Evolutionary conservation across 2,329 filamentous ascomycete species (phyloP), one percentile per base, ranked within the genome.

Genomic region (Claviceps paspali): DNA sequence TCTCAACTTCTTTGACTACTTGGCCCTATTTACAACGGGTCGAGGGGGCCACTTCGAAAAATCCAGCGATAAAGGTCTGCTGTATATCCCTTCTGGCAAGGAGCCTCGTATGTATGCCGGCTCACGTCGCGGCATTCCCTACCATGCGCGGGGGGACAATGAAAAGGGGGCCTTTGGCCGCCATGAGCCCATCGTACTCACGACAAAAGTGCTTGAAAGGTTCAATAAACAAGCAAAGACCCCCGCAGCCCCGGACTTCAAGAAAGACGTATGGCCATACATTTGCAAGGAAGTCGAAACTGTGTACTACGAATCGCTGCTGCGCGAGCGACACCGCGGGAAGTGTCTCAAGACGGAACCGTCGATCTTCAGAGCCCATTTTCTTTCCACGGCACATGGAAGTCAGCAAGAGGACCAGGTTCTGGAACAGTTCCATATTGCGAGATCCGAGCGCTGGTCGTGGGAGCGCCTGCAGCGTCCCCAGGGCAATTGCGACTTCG

Each of bases 1-100:
- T 5, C 38, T 40, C 11, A 40, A 40, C 29, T 40, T 40, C 14
- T 40, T 40, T 17, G 38, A 40, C 26, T 36, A 40, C 35, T n/a
- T 40, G 11, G 12, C 38, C 3, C 8, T 40, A 9, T 21, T 40
- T 2, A 40, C 38, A 5, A 37, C 24, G 8, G 38, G 38, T 1
- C 35, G 38, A 8, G 38, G 38, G 2, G 38, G 38, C 4, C 18
- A 14, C 6, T 40, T 38, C 6, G 17, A 24, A 4, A 24, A 17
- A 11, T 18, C 30, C 6, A 8, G 19, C 1, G 12, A 15, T 5
- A 15, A 23, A 4, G 14, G 3, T 10, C 22, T 36, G 8, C 5
- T 29, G 2, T 37, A 36, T 27, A 31, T 33, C 5, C 19, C 38
- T 18, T 40, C 38, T 8, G 38, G 38, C 10, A 23, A 26, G 9